Conservation (phyloP, 768 basidiomycete genomes). For the Kwoniella bestiolae region DNA sequence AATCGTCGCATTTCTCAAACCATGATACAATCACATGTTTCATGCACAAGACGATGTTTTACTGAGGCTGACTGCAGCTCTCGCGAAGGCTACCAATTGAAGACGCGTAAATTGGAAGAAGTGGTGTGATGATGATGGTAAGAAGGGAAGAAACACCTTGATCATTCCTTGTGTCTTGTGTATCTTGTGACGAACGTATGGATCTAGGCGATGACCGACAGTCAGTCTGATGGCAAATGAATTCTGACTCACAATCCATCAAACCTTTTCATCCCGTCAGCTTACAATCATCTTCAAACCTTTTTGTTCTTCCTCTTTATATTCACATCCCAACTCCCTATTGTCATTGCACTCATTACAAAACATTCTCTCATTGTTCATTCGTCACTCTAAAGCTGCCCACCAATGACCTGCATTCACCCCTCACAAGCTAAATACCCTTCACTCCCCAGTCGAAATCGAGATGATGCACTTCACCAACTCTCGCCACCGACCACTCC, state of each 20-base stretch:
- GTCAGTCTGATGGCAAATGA: too few species aligned
- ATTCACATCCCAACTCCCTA: neutral
- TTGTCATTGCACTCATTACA: neutral
- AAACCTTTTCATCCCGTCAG: neutral
- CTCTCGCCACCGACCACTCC: neutral
- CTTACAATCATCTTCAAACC: too few species aligned
- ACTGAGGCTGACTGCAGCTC: too few species aligned
- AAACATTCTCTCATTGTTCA: neutral
- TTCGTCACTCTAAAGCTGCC: neutral
- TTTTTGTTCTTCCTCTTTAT: neutral
- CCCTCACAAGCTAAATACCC: neutral
- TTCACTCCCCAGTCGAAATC: neutral
- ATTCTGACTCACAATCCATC: neutral
- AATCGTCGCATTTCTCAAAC: neutral
- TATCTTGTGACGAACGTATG: neutral
- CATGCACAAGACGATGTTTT: too few species aligned
- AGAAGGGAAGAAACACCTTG: neutral
- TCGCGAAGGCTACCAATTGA: too few species aligned
- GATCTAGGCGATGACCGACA: too few species aligned
- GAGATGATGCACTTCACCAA: neutral
- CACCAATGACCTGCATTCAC: neutral
- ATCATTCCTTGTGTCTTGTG: neutral
- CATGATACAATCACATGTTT: too few species aligned
- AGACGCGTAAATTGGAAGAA: neutral
- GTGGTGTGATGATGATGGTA: neutral